Conservation (phyloP, 106 monocot species). For the Narthecium ossifragum region DNA sequence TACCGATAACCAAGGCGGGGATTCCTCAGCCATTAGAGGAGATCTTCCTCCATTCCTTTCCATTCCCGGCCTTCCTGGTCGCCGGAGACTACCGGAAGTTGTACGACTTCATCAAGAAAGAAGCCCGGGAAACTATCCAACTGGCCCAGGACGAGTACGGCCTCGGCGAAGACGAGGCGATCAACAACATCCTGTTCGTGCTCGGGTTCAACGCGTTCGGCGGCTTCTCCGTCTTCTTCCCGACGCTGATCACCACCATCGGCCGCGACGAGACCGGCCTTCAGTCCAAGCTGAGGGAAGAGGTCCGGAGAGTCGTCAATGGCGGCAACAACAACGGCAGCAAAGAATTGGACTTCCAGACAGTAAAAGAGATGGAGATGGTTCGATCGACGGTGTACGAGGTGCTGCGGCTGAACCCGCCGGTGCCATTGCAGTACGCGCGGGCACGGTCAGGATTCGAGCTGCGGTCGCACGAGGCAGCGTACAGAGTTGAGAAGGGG, state of each 20-base stretch:
- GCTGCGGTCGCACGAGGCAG: conserved; percentile 34
- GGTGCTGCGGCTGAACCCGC: conserved; percentile 61
- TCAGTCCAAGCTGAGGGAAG: conserved; percentile 23
- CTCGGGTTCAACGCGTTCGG: conserved; percentile 84
- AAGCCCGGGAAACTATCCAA: conserved; percentile 28
- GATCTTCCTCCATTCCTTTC: conserved; percentile 66
- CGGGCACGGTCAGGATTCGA: conserved; percentile 47
- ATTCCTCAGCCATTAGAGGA: conserved; percentile 58
- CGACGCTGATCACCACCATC: conserved; percentile 30
- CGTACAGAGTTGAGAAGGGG: conserved; percentile 40
- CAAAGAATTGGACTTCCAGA: no score
- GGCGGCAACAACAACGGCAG: neutral
- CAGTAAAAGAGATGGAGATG: conserved; percentile 54
- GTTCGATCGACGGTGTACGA: conserved; percentile 61
- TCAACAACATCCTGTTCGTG: conserved; percentile 71
- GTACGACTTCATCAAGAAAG: conserved; percentile 40
- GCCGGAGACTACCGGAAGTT: conserved; percentile 43
- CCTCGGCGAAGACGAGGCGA: conserved; percentile 43
- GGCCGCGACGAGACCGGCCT: conserved; percentile 35
- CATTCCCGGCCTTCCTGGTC: conserved; percentile 42
- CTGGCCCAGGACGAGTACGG: conserved; percentile 30
- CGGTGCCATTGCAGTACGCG: conserved; percentile 67
- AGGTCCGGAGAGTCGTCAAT: conserved; percentile 30
- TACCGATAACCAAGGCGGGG: conserved; percentile 35
- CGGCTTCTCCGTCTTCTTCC: conserved; percentile 69